Percentiles rank a stretch among this genome's conserved stretches.
phyloP scores from a whole-genome alignment of 768 basidiomycete species.

The Rossbeevera mucosa region DNA sequence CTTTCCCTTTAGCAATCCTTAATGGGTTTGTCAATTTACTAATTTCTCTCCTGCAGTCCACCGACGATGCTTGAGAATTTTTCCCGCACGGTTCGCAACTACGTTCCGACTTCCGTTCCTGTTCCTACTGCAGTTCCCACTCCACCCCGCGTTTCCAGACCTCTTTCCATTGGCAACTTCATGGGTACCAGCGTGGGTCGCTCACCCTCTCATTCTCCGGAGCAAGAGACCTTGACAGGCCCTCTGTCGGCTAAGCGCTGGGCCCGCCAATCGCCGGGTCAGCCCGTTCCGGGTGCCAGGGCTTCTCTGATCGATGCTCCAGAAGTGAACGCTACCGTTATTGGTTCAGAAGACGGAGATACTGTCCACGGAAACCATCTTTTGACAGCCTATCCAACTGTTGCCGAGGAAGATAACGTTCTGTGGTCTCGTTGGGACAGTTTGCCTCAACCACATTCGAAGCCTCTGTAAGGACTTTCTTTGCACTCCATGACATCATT shows the following conservation, averaged over 20 bases:
- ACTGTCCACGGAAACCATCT: slow-evolving; percentile 9
- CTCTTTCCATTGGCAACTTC: slow-evolving; percentile 45
- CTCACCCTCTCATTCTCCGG: slow-evolving; percentile 5
- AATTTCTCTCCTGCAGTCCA: slow-evolving; percentile 31
- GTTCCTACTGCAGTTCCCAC: slow-evolving; percentile 46
- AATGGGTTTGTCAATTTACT: slow-evolving; percentile 8
- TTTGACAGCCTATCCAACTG: slow-evolving; percentile 28
- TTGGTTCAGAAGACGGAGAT: slow-evolving; percentile 25
- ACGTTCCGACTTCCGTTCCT: slow-evolving; percentile 50
- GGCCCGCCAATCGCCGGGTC: slow-evolving; percentile 9
- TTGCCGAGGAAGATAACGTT: slow-evolving; percentile 27
- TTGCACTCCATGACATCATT: not conserved
- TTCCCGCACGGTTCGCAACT: slow-evolving; percentile 50
- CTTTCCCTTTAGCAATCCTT: not conserved
- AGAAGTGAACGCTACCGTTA: slow-evolving; percentile 9
- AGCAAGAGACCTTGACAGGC: slow-evolving; percentile 8
- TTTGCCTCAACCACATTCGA: slow-evolving; percentile 16
- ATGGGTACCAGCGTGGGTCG: slow-evolving; percentile 27
- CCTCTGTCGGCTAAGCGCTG: slow-evolving; percentile 11
- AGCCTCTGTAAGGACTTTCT: slow-evolving; percentile 15
- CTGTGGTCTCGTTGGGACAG: slow-evolving; percentile 34
- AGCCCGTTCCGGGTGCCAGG: slow-evolving; percentile 5
- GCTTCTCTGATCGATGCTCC: slow-evolving; percentile 7
- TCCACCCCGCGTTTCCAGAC: slow-evolving; percentile 47
- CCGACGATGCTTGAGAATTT: slow-evolving; percentile 48